Evolutionary conservation across 2,329 filamentous ascomycete genomes (phyloP), one percentile per base, ranked within the genome.

Genomic region (Aspergillus clavatus): DNA sequence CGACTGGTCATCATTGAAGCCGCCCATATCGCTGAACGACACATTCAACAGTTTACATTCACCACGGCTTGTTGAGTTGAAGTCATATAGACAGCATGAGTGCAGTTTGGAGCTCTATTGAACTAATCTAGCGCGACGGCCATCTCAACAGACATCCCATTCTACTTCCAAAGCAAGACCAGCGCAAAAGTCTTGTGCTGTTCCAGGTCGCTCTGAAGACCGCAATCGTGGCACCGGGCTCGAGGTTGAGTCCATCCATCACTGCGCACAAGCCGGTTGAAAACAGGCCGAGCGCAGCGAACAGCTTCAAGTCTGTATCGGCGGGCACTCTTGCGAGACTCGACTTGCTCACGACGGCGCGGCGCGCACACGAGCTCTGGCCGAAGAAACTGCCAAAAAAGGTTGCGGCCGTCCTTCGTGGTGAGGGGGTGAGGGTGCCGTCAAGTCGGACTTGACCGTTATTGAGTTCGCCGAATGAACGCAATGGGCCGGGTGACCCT

Each of bases 321-420:
- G 48, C 44, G 7, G 54, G 44, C 3, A 59, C 51, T 6, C 54
- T 51, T 7, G 57, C 44, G 8, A 55, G 18, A 22, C 35, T 40
- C 14, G 38, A 41, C 2, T 55, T 56, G 35, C 60, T 61, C 12
- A 69, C 62, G 11, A 66, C 52, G 0, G 63, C 57, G 1, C 54
- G 42, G 18, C 52, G 56, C 2, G 62, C 55, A 45, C 70, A 70
- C n/a, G 56, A 62, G 12, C 56, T 62, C 41, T 71, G 68, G 1
- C 68, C 69, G 45, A 72, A 70, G 55, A 64, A 70, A 5, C 57
- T 61, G 5, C 58, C 51, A 16, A 40, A 40, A 10, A 58, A 12
- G 6, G n/a, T 29, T 23, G n/a, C 23, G 33, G 47, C 48, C 42
- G 38, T 42, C 36, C 12, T 38, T 38, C 8, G 22, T 31, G 7